Percentiles rank a stretch among this genome's conserved stretches.
phyloP scores from a whole-genome alignment of 1,139 yeast genomes.

The Williopsis jadinii region DNA sequence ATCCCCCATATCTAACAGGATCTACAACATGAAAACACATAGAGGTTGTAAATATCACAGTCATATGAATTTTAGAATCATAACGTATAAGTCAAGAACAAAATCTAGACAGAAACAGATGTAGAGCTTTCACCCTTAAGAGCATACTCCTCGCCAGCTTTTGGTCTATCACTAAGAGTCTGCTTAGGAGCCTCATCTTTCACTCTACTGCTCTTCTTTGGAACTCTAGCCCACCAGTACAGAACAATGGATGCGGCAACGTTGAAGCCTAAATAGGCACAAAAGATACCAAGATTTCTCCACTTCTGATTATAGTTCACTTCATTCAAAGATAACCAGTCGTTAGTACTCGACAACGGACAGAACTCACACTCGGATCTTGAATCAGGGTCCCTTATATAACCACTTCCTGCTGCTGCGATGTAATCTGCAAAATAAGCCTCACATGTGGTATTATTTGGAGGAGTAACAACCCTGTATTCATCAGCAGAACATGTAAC shows the following conservation, averaged over 20 bases:
- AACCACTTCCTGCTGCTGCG: conserved; percentile 45
- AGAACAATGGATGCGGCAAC: conserved; percentile 42
- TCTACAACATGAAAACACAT: too few species aligned
- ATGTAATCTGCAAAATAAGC: conserved; percentile 43
- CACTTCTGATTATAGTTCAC: conserved; percentile 45
- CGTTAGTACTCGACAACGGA: conserved; percentile 40
- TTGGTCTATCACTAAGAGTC: neutral
- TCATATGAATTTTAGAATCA: too few species aligned
- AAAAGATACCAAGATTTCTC: conserved; percentile 55
- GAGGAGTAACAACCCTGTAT: conserved; percentile 39
- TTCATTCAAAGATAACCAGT: conserved; percentile 37
- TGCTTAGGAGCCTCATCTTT: conserved; percentile 10
- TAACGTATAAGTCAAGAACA: too few species aligned
- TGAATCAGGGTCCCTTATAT: conserved; percentile 35
- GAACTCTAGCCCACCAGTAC: conserved; percentile 79
- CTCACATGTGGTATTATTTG: conserved; percentile 46
- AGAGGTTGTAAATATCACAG: too few species aligned
- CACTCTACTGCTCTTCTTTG: conserved; percentile 30
- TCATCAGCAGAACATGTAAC: conserved; percentile 29
- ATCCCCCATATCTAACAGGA: too few species aligned
- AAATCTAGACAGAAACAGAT: too few species aligned
- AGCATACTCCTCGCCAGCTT: neutral
- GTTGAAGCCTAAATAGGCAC: conserved; percentile 43
- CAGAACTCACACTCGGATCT: conserved; percentile 49
- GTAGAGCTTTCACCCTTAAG: too few species aligned